Evolutionary conservation across 2,329 filamentous ascomycete genomes (phyloP), one percentile per base, ranked within the genome.

Genomic region (Didymella sp.): DNA sequence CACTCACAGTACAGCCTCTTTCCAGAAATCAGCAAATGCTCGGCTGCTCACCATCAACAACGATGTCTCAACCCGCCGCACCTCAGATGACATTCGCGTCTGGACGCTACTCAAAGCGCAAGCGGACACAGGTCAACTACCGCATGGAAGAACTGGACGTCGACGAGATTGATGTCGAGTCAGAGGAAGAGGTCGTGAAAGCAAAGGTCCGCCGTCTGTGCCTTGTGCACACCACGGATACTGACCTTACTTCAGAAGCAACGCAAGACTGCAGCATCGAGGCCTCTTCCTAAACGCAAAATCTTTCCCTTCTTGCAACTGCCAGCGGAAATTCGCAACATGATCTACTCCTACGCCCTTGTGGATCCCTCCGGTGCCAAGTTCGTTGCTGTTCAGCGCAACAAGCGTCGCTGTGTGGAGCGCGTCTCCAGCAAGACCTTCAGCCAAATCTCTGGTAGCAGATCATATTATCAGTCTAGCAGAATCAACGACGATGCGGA

Each of bases 261-360:
- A 24, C 62, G 42, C 51, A 70, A 66, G 55, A 50, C 42, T 15
- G 45, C 59, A 35, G 41, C 66, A 60, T 50, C 63, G 9, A 65
- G 58, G 43, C 64, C 63, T 5, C 69, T 72, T 40, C 66, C 70
- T 3, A 73, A 73, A 48, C 63, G 41, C 51, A 72, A 70, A 30
- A 62, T 70, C 48, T 76, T 76, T 42, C 73, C 70, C 0, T 75
- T 76, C 48, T 55, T 76, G 30, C 8, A 69, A 11, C 66, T 76
- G 0, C 73, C 73, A 0, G 71, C 70, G 2, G 74, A 76, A 43
- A 68, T 76, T 11, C 62, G 72, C 6, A 74, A 74, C 55, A 63
- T 70, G 25, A 73, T 76, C 40, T 76, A 76, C 61, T 41, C 24
- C 1, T 63, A 71, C 31, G 62, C 64, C 42, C 71, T 76, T 33